Evolutionary conservation across 805 yeast species (phyloP), one percentile per base, ranked within the genome.

Genomic region (Hanseniaspora clermontiae): DNA sequence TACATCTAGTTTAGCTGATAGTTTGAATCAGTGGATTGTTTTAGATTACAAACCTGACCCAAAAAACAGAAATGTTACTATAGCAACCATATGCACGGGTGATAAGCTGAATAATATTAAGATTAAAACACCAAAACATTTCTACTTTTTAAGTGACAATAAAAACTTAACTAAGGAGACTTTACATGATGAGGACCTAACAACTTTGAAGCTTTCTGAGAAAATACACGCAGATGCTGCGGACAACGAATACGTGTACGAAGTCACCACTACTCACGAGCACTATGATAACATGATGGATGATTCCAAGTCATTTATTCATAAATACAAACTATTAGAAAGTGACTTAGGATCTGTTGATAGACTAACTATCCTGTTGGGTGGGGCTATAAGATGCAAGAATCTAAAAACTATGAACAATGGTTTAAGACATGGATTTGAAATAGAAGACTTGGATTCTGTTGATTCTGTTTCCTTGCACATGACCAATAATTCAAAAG

Each of bases 381-480:
- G 98, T 15, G 84, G 90, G 20, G 74, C 75, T 15, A 83, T 90
- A 60, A 87, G 81, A 60, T 83, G 83, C 47, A 72, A 80, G 1
- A 74, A 77, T 56, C 78, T 87, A n/a, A 96, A 97, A 9, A 81
- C 89, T 0, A 72, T 95, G 10, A 95, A 97, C 8, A 79, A 77
- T 63, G 95, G 96, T 32, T 71, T 93, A 57, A 89, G 87, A 62
- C 77, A 78, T 58, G 98, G 98, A 0, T 95, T 95, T 68, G 80
- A 84, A 14, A 64, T 78, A 57, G 78, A 78, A 51, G 81, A 82
- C 66, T 68, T 80, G 38, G 70, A 72, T 32, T 65, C 70, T 54
- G 70, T 76, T 6, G 43, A 45, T 2, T 10, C 40, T n/a, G 17
- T 20, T 14, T 34, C 36, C 20, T 34, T 20, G 17, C 37, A 32